A percentile compares a stretch with the other conserved stretches of the same genome.
phyloP scores from a whole-genome alignment of 495 filamentous ascomycete genomes.

The Collariella sp. region DNA sequence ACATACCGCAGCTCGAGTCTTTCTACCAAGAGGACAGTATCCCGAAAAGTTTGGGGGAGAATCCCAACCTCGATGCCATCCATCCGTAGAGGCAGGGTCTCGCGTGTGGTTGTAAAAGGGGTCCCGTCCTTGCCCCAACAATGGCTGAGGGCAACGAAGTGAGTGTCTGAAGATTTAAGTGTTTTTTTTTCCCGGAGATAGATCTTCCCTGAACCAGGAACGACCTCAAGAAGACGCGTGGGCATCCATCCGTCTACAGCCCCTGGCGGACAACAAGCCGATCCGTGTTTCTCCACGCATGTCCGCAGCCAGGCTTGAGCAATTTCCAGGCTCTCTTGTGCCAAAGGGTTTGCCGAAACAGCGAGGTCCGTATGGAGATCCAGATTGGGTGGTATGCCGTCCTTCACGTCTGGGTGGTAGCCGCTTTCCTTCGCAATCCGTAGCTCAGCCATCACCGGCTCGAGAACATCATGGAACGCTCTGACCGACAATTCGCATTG shows the following conservation, averaged over 20 bases:
- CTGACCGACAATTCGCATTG: neutral
- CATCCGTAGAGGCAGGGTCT: slow-evolving; percentile 1
- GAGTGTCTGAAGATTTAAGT: neutral
- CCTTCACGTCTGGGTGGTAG: neutral
- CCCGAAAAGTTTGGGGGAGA: slow-evolving; percentile 20
- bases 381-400: neutral
- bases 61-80: slow-evolving; percentile 15
- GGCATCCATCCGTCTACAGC: slow-evolving; percentile 4
- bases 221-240: slow-evolving; percentile 12
- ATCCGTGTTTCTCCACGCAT: slow-evolving; percentile 11
- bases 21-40: slow-evolving; percentile 11
- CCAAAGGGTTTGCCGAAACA: slow-evolving; percentile 7
- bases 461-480: slow-evolving; percentile 4
- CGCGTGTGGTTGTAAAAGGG: slow-evolving; percentile 10
- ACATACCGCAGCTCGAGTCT: slow-evolving; percentile 30
- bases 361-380: neutral
- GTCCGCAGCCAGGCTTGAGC: slow-evolving; percentile 13
- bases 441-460: slow-evolving; percentile 4
- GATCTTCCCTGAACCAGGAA: neutral
- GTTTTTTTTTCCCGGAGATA: slow-evolving; percentile 3
- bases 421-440: neutral
- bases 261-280: neutral
- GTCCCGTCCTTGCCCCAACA: slow-evolving; percentile 20
- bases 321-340: slow-evolving; percentile 2
- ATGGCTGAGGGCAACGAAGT: slow-evolving; percentile 24